Evolutionary conservation across 129 eudicot species (phyloP).

Genomic region (Smallanthus sonchifolius): DNA sequence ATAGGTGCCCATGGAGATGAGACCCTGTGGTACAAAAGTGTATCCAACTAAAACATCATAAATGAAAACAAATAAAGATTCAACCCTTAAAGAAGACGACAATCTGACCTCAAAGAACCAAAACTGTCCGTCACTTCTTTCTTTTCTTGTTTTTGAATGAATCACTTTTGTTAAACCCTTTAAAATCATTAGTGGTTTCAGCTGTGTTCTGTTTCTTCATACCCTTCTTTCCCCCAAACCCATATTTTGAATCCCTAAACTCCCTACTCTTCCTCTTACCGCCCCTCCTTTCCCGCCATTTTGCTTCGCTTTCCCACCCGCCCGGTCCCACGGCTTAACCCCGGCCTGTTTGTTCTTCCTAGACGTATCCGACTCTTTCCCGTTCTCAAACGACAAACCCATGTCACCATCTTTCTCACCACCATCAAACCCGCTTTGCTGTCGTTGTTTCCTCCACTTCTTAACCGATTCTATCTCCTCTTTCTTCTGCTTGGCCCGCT

Average conservation of each 20-base stretch:
- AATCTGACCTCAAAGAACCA: slow-evolving; percentile 1
- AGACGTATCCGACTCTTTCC: slow-evolving; percentile 41
- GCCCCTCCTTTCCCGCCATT: slow-evolving; percentile 50
- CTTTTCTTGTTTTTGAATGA: slow-evolving; percentile 48
- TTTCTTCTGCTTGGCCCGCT: slow-evolving; percentile 77
- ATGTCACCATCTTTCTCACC: slow-evolving; percentile 52
- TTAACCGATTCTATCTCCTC: slow-evolving; percentile 81
- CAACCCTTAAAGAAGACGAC: neutral
- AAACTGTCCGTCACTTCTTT: slow-evolving; percentile 33
- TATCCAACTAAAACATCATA: neutral
- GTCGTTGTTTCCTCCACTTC: slow-evolving; percentile 91
- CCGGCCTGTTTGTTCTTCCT: slow-evolving; percentile 51
- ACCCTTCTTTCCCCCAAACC: slow-evolving; percentile 85
- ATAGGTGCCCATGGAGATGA: too few relatives aligned
- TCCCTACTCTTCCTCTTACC: slow-evolving; percentile 62
- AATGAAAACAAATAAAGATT: neutral
- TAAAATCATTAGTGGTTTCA: slow-evolving; percentile 67
- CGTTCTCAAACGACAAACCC: slow-evolving; percentile 57
- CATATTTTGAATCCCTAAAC: slow-evolving; percentile 60
- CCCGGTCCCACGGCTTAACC: slow-evolving; percentile 62
- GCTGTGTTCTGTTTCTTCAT: slow-evolving; percentile 87
- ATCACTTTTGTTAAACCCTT: slow-evolving; percentile 44
- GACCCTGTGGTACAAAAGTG: too few relatives aligned
- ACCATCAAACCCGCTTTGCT: slow-evolving; percentile 64
- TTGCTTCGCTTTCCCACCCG: slow-evolving; percentile 65